Conservation (phyloP, 371 early-diverging fungal genomes). For the Apophysomyces elegans region DNA sequence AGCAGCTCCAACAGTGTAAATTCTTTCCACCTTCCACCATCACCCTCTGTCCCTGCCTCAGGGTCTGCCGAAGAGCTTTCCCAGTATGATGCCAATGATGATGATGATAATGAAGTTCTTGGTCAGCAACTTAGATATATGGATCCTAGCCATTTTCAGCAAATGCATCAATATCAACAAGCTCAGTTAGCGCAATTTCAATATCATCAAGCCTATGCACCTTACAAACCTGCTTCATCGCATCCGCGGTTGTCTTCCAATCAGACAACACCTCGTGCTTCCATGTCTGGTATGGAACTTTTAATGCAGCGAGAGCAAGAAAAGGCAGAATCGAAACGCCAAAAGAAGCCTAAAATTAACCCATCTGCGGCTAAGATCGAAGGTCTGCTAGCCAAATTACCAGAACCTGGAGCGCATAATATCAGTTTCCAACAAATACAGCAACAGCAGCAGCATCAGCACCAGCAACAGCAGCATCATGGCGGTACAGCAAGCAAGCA, state of each 20-base stretch:
- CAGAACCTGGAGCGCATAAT: conserved; percentile 23
- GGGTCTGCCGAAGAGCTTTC: conserved; percentile 5
- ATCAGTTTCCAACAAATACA: conserved; percentile 24
- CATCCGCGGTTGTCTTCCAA: neutral
- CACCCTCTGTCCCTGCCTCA: conserved; percentile 2
- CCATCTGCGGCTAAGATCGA: conserved; percentile 14
- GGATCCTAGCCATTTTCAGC: conserved; percentile 15
- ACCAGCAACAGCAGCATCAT: neutral
- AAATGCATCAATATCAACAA: conserved; percentile 29
- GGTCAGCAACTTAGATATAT: conserved; percentile 1
- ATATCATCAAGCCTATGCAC: conserved; percentile 17
- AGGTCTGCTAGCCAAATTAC: conserved; percentile 21
- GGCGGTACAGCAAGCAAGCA: neutral
- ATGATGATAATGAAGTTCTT: conserved; percentile 15
- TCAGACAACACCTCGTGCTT: neutral
- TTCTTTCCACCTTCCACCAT: neutral
- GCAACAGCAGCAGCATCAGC: neutral
- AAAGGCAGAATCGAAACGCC: conserved; percentile 22
- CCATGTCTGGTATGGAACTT: conserved; percentile 26
- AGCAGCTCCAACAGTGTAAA: neutral
- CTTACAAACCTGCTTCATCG: conserved; percentile 4
- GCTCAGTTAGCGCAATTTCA: conserved; percentile 22
- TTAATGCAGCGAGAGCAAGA: conserved; percentile 22
- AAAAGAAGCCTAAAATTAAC: conserved; percentile 22
- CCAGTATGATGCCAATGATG: conserved; percentile 7